Percentiles rank a stretch among this genome's conserved stretches.
These are phyloP conservation scores for Populus hybrid DNA, from an alignment of 441 rosid species.

Conservation along the genomic window DNA sequence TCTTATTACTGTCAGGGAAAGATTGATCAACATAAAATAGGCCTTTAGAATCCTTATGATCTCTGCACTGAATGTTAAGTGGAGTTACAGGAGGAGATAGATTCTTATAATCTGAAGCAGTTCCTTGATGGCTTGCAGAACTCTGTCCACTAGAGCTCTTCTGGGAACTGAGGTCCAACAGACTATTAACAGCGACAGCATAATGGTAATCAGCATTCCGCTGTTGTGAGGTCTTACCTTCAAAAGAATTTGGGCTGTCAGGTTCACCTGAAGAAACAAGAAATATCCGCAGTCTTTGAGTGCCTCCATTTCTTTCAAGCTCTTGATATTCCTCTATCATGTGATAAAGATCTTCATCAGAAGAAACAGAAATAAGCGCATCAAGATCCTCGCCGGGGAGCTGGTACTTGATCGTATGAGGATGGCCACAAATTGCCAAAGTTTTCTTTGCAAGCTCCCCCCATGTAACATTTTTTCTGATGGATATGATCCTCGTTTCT, in stretches of 20 bases:
- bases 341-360: constrained; percentile 78
- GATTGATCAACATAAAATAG: constrained; percentile 21
- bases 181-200: constrained; percentile 75
- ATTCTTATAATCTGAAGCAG: constrained; percentile 46
- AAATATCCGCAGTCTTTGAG: constrained; percentile 68
- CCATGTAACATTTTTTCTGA: constrained; percentile 55
- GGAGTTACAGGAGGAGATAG: constrained; percentile 56
- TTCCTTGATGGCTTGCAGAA: constrained; percentile 48
- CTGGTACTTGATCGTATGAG: constrained; percentile 70
- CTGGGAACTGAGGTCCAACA: constrained; percentile 49
- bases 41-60: constrained; percentile 19
- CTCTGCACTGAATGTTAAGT: constrained; percentile 35
- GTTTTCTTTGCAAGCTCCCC: constrained; percentile 57
- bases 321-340: constrained; percentile 80
- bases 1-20: constrained; percentile 24
- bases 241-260: constrained; percentile 58
- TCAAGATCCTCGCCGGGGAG: constrained; percentile 95
- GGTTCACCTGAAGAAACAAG: constrained; percentile 61
- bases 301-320: constrained; percentile 51
- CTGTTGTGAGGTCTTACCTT: constrained; percentile 39
- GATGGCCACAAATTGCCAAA: constrained; percentile 50
- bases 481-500: constrained; percentile 64
- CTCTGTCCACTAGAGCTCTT: constrained; percentile 55
- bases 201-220: constrained; percentile 63
- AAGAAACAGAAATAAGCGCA: constrained; percentile 79